Evolutionary conservation across 495 filamentous ascomycete species (phyloP).

Genomic region (Lindgomyces ingoldianus): DNA sequence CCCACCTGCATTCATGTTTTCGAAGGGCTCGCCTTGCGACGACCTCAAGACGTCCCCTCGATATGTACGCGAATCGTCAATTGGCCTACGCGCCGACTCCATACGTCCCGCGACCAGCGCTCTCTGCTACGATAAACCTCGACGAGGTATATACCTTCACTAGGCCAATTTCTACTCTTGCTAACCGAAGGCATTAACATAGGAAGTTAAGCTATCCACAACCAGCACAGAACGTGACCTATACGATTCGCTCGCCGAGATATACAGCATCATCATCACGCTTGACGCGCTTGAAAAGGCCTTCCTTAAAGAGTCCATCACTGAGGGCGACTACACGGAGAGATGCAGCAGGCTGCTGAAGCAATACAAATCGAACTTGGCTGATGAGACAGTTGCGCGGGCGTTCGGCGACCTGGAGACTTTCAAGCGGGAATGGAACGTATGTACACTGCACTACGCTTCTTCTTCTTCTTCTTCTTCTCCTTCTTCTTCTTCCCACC

Average conservation of each 20-base stretch:
- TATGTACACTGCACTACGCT: too few species aligned
- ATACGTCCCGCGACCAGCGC: conserved; percentile 75
- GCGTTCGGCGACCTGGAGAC: conserved; percentile 86
- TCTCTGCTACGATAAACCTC: conserved; percentile 86
- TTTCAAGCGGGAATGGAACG: conserved; percentile 93
- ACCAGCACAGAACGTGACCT: conserved; percentile 86
- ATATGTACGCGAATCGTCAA: conserved; percentile 51
- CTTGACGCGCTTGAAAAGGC: conserved; percentile 95
- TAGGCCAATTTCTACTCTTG: not conserved
- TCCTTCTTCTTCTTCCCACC: too few species aligned
- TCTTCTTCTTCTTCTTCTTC: too few species aligned
- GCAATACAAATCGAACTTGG: conserved; percentile 93
- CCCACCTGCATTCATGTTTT: not conserved
- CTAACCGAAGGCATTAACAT: not conserved
- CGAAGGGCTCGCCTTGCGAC: too few species aligned
- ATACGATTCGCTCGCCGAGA: conserved; percentile 92
- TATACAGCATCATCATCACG: conserved; percentile 96
- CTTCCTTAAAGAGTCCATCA: conserved; percentile 92
- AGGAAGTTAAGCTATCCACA: conserved; percentile 91
- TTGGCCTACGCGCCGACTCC: conserved; percentile 83
- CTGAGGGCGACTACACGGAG: conserved; percentile 89
- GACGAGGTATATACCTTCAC: conserved; percentile 66
- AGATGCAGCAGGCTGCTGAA: conserved; percentile 90
- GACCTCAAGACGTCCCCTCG: too few species aligned
- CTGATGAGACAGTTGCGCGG: conserved; percentile 77